These are phyloP conservation scores for Stachybotrys elegans DNA, from an alignment of 2,329 filamentous ascomycete species.

Conservation along the genomic window DNA sequence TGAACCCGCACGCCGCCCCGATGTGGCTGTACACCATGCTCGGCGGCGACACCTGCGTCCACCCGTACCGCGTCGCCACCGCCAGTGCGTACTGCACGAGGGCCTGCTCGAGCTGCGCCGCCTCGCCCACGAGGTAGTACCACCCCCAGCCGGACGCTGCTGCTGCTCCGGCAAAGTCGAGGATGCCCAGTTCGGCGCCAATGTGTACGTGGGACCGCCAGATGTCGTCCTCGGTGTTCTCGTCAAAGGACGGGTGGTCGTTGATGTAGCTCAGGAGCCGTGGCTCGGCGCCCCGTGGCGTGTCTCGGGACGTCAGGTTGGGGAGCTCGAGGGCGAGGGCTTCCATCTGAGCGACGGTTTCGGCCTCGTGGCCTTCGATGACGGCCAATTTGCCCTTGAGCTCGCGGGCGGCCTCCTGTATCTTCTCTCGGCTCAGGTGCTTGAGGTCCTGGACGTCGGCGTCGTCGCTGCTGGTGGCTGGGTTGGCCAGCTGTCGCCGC, in stretches of 20 bases:
- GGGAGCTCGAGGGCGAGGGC: constrained; percentile 72
- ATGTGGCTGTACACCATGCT: constrained; percentile 91
- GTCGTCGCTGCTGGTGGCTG: constrained; percentile 39
- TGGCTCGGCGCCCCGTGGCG: constrained; percentile 65
- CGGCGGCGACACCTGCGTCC: constrained; percentile 77
- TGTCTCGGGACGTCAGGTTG: constrained; percentile 74
- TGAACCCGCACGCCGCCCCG: constrained; percentile 86
- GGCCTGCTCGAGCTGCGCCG: constrained; percentile 89
- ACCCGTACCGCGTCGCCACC: constrained; percentile 68
- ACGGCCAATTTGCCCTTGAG: constrained; percentile 58
- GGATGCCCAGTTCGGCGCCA: constrained; percentile 76
- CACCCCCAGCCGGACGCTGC: constrained; percentile 92
- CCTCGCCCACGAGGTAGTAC: constrained; percentile 94
- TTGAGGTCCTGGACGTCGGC: constrained; percentile 30
- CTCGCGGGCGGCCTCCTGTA: constrained; percentile 58
- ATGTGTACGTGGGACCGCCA: constrained; percentile 81
- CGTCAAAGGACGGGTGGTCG: constrained; percentile 47
- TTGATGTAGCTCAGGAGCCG: constrained; percentile 74
- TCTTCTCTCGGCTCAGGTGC: constrained; percentile 38
- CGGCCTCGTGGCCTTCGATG: constrained; percentile 59
- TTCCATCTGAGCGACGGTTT: constrained; percentile 61
- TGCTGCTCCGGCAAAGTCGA: constrained; percentile 81
- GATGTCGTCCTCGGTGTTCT: constrained; percentile 25
- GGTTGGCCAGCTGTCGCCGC: constrained; percentile 48
- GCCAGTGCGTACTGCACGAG: constrained; percentile 80